Evolutionary conservation across 2,329 filamentous ascomycete species (phyloP).

Genomic region (Sarocladium oryzae): DNA sequence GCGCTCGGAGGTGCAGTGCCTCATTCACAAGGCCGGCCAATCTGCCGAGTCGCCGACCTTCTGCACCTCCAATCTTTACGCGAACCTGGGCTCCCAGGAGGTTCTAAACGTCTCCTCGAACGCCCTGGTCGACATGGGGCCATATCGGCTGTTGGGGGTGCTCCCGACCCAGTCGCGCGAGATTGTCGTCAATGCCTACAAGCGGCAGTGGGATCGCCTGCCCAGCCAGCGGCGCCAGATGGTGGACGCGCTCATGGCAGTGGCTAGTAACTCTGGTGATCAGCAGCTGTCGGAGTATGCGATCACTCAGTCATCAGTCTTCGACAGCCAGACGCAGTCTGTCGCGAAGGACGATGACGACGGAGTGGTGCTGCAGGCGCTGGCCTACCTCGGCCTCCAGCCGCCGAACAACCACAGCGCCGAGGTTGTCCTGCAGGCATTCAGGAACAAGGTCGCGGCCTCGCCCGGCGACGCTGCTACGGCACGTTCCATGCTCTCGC

Average conservation of each 20-base stretch:
- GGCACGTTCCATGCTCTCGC: conserved; percentile 26
- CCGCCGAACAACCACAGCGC: conserved; percentile 29
- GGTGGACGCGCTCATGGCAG: conserved; percentile 25
- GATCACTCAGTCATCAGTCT: conserved; percentile 31
- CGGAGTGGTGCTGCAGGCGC: conserved; percentile 24
- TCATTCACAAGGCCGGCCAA: conserved; percentile 29
- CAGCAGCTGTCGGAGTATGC: conserved; percentile 30
- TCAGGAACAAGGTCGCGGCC: conserved; percentile 24
- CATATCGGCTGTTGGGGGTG: conserved; percentile 31
- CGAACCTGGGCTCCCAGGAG: conserved; percentile 24
- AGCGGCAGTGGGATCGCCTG: conserved; percentile 31
- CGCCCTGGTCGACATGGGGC: conserved; percentile 23
- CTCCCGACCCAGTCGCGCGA: conserved; percentile 29
- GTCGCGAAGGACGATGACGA: conserved; percentile 20
- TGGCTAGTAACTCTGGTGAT: conserved; percentile 29
- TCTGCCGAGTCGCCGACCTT: conserved; percentile 22
- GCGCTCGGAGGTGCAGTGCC: conserved; percentile 40
- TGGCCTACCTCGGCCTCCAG: conserved; percentile 27
- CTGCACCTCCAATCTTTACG: conserved; percentile 25
- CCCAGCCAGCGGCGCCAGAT: conserved; percentile 23
- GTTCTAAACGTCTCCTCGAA: conserved; percentile 20
- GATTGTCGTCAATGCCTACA: conserved; percentile 32
- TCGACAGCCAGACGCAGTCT: conserved; percentile 25
- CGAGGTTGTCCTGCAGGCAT: conserved; percentile 28
- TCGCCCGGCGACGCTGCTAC: conserved; percentile 25